Evolutionary conservation across 1,284 basidiomycete species (phyloP), one percentile per base, ranked within the genome.

Genomic region (Ceratobasidium sp.): DNA sequence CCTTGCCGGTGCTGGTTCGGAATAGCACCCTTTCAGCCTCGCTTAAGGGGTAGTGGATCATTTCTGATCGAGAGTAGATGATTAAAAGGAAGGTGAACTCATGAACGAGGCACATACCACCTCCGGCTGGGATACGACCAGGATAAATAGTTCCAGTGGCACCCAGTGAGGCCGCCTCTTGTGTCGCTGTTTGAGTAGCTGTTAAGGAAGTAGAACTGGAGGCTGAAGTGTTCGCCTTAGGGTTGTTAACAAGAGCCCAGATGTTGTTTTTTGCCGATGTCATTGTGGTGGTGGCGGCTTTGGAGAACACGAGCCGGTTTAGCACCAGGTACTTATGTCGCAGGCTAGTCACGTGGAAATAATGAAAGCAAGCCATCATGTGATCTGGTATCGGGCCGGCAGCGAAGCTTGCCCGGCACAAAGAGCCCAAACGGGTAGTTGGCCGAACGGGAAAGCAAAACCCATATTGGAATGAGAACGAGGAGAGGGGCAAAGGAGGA

Each of bases 1-100:
- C 78, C 60, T 79, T 79, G 14, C 78, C 78, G 3, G 57, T n/a
- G 14, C 64, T 54, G 5, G 74, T 77, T 30, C 67, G 64, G 60
- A 64, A 79, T 8, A 44, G 48, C 33, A 14, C 44, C 59, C 78
- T 57, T 46, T 70, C 74, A 33, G 38, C 20, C 44, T 46, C 33
- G 20, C 33, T 65, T 12, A 30, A 57, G 7, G 78, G 78, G 64
- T 77, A 77, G n/a, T 79, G 33, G 8, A 76, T 70, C 14, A 16
- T 30, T 23, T 52, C 57, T 62, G 23, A n/a, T 10, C 6, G 3
- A 14, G 46, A 46, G 10, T 50, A n/a, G 6, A 18, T 20, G 33
- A 44, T 8, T 55, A 7, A 27, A 18, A 30, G 18, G 3, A n/a
- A 57, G 55, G 12, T 57, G 55, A 10, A 46, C 27, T 14, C 12